These are phyloP conservation scores for Leccinum pachyderme DNA, from an alignment of 1,284 basidiomycete species.

Conservation along the genomic window DNA sequence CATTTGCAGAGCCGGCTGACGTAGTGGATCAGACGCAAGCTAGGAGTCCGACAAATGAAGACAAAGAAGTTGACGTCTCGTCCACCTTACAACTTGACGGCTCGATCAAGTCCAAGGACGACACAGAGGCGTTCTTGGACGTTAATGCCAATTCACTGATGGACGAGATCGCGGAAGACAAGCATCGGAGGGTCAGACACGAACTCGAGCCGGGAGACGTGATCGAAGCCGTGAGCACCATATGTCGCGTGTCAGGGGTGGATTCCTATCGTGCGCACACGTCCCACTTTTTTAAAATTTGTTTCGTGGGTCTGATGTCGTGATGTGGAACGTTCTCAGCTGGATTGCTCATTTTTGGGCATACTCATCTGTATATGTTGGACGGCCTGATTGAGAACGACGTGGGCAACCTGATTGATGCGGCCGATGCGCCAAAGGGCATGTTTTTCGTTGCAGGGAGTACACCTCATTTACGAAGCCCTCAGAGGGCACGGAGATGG, in stretches of 20 bases:
- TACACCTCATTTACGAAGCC: slow-evolving; percentile 73
- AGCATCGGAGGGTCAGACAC: slow-evolving; percentile 75
- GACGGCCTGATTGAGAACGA: slow-evolving; percentile 90
- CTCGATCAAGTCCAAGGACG: slow-evolving; percentile 16
- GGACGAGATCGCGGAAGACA: slow-evolving; percentile 76
- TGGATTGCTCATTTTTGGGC: slow-evolving; percentile 84
- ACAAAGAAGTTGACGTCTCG: slow-evolving; percentile 14
- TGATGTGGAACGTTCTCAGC: slow-evolving; percentile 42
- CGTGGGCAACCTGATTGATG: slow-evolving; percentile 87
- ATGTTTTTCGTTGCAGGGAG: slow-evolving; percentile 86
- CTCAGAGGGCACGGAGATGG: slow-evolving; percentile 79
- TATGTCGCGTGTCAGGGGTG: slow-evolving; percentile 82
- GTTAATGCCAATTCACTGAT: slow-evolving; percentile 43
- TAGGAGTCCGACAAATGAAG: slow-evolving; percentile 3
- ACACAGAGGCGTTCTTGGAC: slow-evolving; percentile 12
- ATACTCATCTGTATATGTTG: slow-evolving; percentile 84
- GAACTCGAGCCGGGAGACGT: slow-evolving; percentile 88
- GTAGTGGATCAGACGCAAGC: background rate
- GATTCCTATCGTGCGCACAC: slow-evolving; percentile 75
- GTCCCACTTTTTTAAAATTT: background rate
- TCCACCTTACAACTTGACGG: slow-evolving; percentile 18
- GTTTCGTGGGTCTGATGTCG: background rate
- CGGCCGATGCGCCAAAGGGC: slow-evolving; percentile 79
- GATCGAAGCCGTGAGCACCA: slow-evolving; percentile 87
- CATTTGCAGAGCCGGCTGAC: slow-evolving; percentile 42